Evolutionary conservation across 2,329 filamentous ascomycete genomes (phyloP).

Genomic region (Aspergillus terreus): DNA sequence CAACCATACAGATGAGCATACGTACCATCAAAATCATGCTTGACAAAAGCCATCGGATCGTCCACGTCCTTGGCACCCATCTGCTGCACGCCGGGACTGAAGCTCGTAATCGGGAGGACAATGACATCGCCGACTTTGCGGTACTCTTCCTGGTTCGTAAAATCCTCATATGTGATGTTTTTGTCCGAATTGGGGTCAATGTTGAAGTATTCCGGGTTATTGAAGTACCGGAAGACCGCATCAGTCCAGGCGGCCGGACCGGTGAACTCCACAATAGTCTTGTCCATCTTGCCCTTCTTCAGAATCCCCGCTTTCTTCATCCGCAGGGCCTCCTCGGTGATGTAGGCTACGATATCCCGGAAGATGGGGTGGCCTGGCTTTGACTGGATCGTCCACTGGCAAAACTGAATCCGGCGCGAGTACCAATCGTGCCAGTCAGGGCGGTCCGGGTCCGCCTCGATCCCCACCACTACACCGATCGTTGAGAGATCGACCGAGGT

Average conservation of each 20-base stretch:
- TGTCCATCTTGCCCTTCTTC: constrained; percentile 57
- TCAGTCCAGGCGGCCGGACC: constrained; percentile 96
- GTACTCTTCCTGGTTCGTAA: constrained; percentile 77
- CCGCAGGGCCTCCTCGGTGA: constrained; percentile 75
- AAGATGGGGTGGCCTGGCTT: constrained; percentile 93
- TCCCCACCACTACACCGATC: constrained; percentile 85
- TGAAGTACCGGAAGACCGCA: constrained; percentile 86
- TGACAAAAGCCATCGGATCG: constrained; percentile 95
- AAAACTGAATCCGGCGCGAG: constrained; percentile 93
- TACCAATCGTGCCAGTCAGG: constrained; percentile 95
- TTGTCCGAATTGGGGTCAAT: constrained; percentile 62
- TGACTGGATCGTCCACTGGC: constrained; percentile 96
- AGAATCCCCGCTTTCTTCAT: constrained; percentile 67
- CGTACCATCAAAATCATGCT: constrained; percentile 90
- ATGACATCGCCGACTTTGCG: constrained; percentile 93
- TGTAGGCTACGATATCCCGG: constrained; percentile 78
- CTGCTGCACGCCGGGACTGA: constrained; percentile 89
- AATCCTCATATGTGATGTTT: constrained; percentile 80
- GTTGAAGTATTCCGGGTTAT: constrained; percentile 84
- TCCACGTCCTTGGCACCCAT: constrained; percentile 88
- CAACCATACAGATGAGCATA: neutral
- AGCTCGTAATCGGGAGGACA: constrained; percentile 91
- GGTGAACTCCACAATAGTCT: constrained; percentile 86
- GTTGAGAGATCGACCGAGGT: constrained; percentile 68
- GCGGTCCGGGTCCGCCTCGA: constrained; percentile 92